Base-by-base conservation (phyloP, 2,329 filamentous ascomycete genomes). In the Canariomyces notabilis region DNA sequence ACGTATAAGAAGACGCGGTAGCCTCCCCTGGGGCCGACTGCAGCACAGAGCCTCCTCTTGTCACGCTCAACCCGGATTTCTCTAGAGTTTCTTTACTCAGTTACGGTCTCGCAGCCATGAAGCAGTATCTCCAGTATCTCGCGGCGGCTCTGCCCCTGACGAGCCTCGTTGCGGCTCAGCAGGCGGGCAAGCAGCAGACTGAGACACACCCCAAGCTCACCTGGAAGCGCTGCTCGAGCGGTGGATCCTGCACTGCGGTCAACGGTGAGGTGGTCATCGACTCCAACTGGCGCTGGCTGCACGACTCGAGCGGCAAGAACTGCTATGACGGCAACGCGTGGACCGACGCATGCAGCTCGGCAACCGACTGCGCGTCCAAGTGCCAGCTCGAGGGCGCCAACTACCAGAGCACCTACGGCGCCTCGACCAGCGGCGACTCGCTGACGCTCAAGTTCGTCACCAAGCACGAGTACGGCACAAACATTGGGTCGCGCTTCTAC, bases 281-380 rank as follows among this genome's bases (percentile, higher is more conserved):
- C 54, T 54, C 73, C 51, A 77, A 76, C 64, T 78, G 73, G 74
- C 72, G 75, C 46, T 78, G 75, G 75, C 61, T 75, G 23, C 73
- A 77, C 61, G 56, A 59, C 16, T 60, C 60, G 18, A 64, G 63
- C 40, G 64, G 58, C 53, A 67, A 63, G 52, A 75, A 74, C 63
- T 76, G 73, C 65, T 75, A 73, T 57, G 69, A 66, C 21, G 71
- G 70, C 44, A 72, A 74, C 58, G 51, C 42, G 6, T 65, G 63
- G 62, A 50, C 57, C 20, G 60, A 60, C n/a, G 57, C 64, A 32
- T 75, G 71, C 59, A 58, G 59, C 16, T 55, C 64, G 42, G 65
- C 68, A 52, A 61, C 58, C 26, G 59, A 64, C 15, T 75, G 72
- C 50, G 68, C 70, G 3, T 31, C 60, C 5, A 72, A 71, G 55